Evolutionary conservation across 1,284 basidiomycete species (phyloP).

Genomic region (Pseudomicrostroma phylloplanum): DNA sequence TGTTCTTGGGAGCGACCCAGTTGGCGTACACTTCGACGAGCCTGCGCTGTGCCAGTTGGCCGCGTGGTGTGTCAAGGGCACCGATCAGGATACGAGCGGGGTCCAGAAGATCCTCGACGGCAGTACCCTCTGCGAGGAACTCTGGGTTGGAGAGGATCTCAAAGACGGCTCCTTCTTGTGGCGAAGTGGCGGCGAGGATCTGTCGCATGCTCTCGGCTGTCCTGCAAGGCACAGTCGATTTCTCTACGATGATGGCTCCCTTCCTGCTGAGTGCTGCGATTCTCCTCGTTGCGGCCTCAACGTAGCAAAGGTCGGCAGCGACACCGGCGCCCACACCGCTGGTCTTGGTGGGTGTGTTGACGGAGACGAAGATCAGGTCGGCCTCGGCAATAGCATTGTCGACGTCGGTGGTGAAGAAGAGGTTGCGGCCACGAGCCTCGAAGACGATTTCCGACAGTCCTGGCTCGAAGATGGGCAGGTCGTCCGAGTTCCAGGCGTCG

Average conservation of each 20-base stretch:
- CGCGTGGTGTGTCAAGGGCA: slow-evolving; percentile 79
- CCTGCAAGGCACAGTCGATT: slow-evolving; percentile 96
- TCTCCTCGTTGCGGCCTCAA: slow-evolving; percentile 88
- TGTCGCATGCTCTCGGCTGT: slow-evolving; percentile 98
- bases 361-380: slow-evolving; percentile 67
- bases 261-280: slow-evolving; percentile 84
- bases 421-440: slow-evolving; percentile 79
- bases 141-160: slow-evolving; percentile 99
- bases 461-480: slow-evolving; percentile 88
- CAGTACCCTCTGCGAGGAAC: slow-evolving; percentile 96
- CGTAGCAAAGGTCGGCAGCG: slow-evolving; percentile 94
- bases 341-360: slow-evolving; percentile 99
- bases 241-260: slow-evolving; percentile 97
- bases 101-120: slow-evolving; percentile 75
- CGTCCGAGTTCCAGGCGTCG: slow-evolving; percentile 82
- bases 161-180: slow-evolving; percentile 75
- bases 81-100: slow-evolving; percentile 97
- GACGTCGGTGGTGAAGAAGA: slow-evolving; percentile 95
- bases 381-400: slow-evolving; percentile 87
- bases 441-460: slow-evolving; percentile 87
- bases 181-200: slow-evolving; percentile 92
- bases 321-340: slow-evolving; percentile 92
- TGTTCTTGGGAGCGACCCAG: slow-evolving; percentile 86
- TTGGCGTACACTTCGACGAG: slow-evolving; percentile 79
- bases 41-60: slow-evolving; percentile 71